Evolutionary conservation across 352 stramenopile genomes (phyloP), one percentile per base, ranked within the genome.

Genomic region (Phytophthora hybrid): DNA sequence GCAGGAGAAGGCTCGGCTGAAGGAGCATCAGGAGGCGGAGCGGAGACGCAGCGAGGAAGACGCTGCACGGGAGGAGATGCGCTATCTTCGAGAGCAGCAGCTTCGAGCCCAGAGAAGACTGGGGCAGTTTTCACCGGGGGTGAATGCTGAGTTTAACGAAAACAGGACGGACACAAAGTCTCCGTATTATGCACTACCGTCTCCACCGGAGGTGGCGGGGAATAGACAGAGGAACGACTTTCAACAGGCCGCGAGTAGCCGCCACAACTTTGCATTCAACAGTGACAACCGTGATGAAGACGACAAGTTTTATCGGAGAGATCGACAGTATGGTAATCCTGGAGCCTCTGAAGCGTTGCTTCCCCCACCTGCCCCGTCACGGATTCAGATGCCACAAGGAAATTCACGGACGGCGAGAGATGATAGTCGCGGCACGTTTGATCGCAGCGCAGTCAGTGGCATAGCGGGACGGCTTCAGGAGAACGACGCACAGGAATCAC

Each of bases 1-100:
- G 60, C 79, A 85, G 37, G 88, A 95, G 21, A 93, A 95, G 26
- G 76, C 81, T 39, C 66, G 82, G n/a, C 55, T 90, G 4, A 81
- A 84, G 52, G 66, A 80, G 46, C 70, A 85, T 51, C 64, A 91
- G 32, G 76, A 87, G 37, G 66, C 78, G 6, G 74, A 85, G 63
- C 76, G 74, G 16, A 72, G 68, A 29, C 69, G 59, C 3, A 70
- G 72, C 11, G 87, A 92, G 47, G 69, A 74, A 1, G 75, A 83
- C 1, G 80, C 77, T 5, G 85, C 78, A 0, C 74, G 74, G 26
- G 80, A 92, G 26, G 87, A 94, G 56, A 67, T 89, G 68, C 62
- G 73, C 16, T 81, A 84, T 41, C 37, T 90, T 58, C 73, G 78
- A 37, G 85, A 92, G 16, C 79, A 87, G 66, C 87, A 94, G 54